Evolutionary conservation across 1,284 basidiomycete species (phyloP).

Genomic region (Rhodofomes roseus): DNA sequence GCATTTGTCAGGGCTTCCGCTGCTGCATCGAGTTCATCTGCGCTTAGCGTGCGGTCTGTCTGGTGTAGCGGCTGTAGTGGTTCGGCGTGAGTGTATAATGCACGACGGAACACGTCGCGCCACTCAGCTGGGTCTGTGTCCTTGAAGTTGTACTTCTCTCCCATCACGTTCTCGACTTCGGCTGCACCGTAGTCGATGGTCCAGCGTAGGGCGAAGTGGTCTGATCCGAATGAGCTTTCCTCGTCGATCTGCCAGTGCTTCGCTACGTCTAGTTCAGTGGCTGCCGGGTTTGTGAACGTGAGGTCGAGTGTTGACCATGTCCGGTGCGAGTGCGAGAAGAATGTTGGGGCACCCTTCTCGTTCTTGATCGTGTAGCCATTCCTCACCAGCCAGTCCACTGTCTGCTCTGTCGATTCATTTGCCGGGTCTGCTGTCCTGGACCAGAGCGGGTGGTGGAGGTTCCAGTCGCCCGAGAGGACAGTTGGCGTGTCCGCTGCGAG

Average conservation of each 20-base stretch:
- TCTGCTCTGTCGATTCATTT: not conserved
- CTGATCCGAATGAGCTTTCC: constrained; percentile 2
- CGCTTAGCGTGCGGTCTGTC: not conserved
- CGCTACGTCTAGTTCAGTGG: not conserved
- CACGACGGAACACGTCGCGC: no score
- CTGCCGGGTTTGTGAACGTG: constrained; percentile 3
- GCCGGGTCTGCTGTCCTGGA: not conserved
- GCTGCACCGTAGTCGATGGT: constrained; percentile 3
- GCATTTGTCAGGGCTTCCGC: constrained; percentile 1
- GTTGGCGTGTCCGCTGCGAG: not conserved
- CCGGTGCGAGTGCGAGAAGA: not conserved
- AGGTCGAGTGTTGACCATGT: constrained; percentile 4
- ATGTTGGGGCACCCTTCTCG: constrained; percentile 1
- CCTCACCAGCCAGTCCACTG: constrained; percentile 1
- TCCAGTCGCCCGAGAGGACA: constrained; percentile 3
- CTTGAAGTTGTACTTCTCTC: no score
- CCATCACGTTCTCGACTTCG: constrained; percentile 4
- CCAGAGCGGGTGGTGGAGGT: constrained; percentile 5
- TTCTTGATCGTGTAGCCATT: constrained; percentile 1
- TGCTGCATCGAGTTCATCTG: constrained; percentile 1
- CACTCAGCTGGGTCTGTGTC: no score
- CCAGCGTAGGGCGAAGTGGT: constrained; percentile 9
- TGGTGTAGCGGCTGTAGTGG: not conserved
- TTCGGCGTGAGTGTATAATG: not conserved
- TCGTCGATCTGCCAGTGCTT: constrained; percentile 1